Evolutionary conservation across 1,284 basidiomycete species (phyloP), one percentile per base, ranked within the genome.

Genomic region (Exobasidium rhododendri): DNA sequence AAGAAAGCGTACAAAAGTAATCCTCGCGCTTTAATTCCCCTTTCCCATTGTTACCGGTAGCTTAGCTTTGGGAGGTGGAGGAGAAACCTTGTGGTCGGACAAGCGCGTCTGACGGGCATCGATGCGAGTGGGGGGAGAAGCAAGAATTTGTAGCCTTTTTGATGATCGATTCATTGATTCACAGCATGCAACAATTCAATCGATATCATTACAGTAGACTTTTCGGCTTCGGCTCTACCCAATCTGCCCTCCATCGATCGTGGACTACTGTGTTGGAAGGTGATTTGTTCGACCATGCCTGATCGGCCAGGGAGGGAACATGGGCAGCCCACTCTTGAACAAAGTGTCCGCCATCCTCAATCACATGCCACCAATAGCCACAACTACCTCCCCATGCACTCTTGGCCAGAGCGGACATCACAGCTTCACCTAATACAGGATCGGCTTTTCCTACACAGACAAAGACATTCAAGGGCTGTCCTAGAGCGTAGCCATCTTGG

Each of bases 341-440:
- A 35, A 59, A 59, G 49, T 59, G 58, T 31, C 58, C 58, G 11
- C 44, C 58, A 22, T 59, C 58, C 1, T 29, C 30, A 10, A 59
- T 56, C 28, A 32, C 50, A 22, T 53, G 49, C 4, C 50, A 49
- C 20, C 32, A 56, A 30, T 35, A 59, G 7, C 58, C 58, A n/a
- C 29, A n/a, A 5, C n/a, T 30, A 17, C 11, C 26, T 2, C 58
- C 58, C 43, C 43, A 59, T 7, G 32, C 14, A 30, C 29, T 17
- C 3, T 29, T 30, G 4, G 49, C 22, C 1, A 59, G 46, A 6
- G 46, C 20, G 17, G 20, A n/a, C 58, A 59, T 59, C 13, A 59
- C 58, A 24, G 24, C 13, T 31, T 31, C 44, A 20, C 50, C 50
- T 10, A 59, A 26, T 6, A 59, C 58, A 4, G 58, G 58, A 46